Conservation (phyloP, 2,329 filamentous ascomycete species). For the Aspergillus calidoustus region DNA sequence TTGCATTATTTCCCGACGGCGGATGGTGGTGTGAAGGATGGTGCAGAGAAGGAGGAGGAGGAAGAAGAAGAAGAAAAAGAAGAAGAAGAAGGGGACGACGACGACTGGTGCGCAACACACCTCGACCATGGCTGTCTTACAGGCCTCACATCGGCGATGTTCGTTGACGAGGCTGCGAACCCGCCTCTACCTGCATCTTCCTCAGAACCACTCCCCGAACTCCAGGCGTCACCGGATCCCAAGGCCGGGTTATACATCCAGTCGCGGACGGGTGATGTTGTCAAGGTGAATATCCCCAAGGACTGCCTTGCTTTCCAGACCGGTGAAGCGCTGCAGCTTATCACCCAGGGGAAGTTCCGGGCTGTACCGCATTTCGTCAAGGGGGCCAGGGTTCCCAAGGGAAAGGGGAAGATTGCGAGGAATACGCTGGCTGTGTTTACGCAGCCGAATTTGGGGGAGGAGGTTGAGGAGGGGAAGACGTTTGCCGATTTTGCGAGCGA, state of each 20-base stretch:
- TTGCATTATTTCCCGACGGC: constrained; percentile 83
- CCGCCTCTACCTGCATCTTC: constrained; percentile 39
- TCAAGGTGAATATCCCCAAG: constrained; percentile 89
- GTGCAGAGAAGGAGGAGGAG: background rate
- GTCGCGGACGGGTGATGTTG: constrained; percentile 76
- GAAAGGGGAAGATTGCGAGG: constrained; percentile 64
- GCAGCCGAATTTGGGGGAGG: constrained; percentile 83
- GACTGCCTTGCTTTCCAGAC: constrained; percentile 97
- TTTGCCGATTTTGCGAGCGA: constrained; percentile 78
- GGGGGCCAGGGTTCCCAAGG: constrained; percentile 64
- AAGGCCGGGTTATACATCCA: constrained; percentile 91
- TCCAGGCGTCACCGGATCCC: constrained; percentile 77
- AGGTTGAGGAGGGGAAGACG: constrained; percentile 72
- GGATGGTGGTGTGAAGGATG: background rate
- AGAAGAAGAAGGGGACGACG: constrained; percentile 60
- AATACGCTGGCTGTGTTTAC: constrained; percentile 98
- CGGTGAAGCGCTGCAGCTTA: constrained; percentile 86
- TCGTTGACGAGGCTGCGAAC: constrained; percentile 73
- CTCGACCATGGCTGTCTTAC: constrained; percentile 93
- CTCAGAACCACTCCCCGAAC: constrained; percentile 64
- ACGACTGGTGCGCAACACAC: constrained; percentile 85
- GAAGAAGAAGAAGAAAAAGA: constrained; percentile 8
- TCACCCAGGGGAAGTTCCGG: constrained; percentile 88
- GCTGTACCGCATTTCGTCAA: constrained; percentile 96
- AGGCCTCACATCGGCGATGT: constrained; percentile 93